Evolutionary conservation across 371 early-diverging fungal species (phyloP).

Genomic region (Mucor saturninus): DNA sequence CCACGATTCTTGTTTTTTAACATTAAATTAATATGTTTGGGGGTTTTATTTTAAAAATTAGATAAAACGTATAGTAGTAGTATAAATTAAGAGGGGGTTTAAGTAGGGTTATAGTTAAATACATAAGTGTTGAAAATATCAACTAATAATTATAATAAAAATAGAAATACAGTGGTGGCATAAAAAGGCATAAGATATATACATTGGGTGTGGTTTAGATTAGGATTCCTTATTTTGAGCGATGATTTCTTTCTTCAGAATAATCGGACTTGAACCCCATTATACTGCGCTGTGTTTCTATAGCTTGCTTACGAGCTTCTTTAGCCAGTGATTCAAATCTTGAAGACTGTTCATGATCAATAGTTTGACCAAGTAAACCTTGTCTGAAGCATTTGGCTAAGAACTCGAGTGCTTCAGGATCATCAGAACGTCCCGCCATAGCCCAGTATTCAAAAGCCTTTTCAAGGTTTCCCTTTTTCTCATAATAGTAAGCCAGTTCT

Average conservation of each 20-base stretch:
- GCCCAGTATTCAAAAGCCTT: constrained; percentile 20
- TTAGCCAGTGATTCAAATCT: constrained; percentile 11
- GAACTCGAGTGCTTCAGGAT: constrained; percentile 28
- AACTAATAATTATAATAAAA: constrained; percentile 2
- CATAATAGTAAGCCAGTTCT: constrained; percentile 24
- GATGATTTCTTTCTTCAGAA: constrained; percentile 26
- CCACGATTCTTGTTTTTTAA: too few relatives aligned
- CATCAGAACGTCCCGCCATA: constrained; percentile 14
- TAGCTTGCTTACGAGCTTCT: constrained; percentile 27
- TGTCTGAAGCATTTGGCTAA: constrained; percentile 19
- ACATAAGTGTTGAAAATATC: not conserved
- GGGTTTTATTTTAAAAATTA: too few relatives aligned
- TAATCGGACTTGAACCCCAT: constrained; percentile 30
- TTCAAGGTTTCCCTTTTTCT: constrained; percentile 5
- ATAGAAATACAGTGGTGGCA: not conserved
- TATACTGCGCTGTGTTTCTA: constrained; percentile 27
- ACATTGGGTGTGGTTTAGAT: not conserved
- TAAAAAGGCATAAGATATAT: not conserved
- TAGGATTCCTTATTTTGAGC: constrained; percentile 2
- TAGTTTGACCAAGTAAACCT: constrained; percentile 18
- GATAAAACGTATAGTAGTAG: too few relatives aligned
- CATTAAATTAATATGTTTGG: too few relatives aligned
- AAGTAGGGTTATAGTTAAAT: not conserved
- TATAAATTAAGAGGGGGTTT: not conserved
- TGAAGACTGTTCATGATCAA: constrained; percentile 10